Conservation (phyloP, 2,329 filamentous ascomycete genomes). For the Macrophomina tecta region DNA sequence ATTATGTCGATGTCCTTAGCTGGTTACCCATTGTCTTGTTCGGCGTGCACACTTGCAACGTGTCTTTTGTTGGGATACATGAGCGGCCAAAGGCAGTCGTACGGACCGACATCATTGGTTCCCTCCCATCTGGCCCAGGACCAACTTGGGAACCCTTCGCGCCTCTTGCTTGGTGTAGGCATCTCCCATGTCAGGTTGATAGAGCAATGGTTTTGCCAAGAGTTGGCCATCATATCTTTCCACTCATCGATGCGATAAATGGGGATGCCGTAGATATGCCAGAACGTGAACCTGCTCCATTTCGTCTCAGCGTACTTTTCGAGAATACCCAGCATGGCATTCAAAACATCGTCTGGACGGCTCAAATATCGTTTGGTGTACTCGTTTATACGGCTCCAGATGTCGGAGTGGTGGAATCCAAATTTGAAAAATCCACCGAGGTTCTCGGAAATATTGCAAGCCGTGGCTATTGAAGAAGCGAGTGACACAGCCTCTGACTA, state of each 20-base stretch:
- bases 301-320: background rate
- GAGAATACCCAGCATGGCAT: conserved; percentile 24
- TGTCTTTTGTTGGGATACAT: too few relatives aligned
- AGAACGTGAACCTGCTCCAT: background rate
- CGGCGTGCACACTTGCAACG: too few relatives aligned
- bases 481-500: too few relatives aligned
- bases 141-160: background rate
- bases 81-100: too few relatives aligned
- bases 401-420: background rate
- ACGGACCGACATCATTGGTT: too few relatives aligned
- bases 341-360: background rate
- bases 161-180: background rate
- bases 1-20: too few relatives aligned
- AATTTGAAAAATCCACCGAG: too few relatives aligned
- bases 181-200: background rate
- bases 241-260: too few relatives aligned
- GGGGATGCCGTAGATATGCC: background rate
- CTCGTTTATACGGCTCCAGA: background rate
- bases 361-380: background rate
- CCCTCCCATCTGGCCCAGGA: background rate
- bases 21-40: too few relatives aligned
- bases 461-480: too few relatives aligned
- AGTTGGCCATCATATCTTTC: background rate
- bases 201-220: background rate
- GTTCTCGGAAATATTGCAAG: too few relatives aligned